Percentiles rank a stretch among this genome's conserved stretches.
Evolutionary conservation across 2,329 filamentous ascomycete genomes (phyloP).

Genomic region (Septoria petroselini): DNA sequence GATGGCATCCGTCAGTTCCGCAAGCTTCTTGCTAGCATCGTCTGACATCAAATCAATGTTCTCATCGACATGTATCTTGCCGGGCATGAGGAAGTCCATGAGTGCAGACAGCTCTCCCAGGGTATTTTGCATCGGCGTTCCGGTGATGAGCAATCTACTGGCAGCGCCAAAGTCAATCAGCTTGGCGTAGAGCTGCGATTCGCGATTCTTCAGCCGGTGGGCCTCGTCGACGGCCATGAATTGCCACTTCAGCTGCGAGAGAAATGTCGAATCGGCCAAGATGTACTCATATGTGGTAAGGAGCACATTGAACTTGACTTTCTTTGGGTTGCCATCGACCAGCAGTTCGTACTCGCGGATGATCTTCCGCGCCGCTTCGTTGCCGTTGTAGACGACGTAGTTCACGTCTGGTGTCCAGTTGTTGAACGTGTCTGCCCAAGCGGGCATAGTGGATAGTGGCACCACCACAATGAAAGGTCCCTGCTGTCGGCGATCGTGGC

Average conservation of each 20-base stretch:
- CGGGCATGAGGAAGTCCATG: conserved; percentile 96
- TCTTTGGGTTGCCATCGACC: conserved; percentile 78
- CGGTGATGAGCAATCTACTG: conserved; percentile 88
- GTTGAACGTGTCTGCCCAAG: conserved; percentile 98
- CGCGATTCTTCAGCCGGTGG: conserved; percentile 91
- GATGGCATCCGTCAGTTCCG: conserved; percentile 79
- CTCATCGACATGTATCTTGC: conserved; percentile 83
- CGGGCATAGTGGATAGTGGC: conserved; percentile 91
- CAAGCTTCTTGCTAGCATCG: conserved; percentile 81
- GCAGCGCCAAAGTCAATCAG: conserved; percentile 83
- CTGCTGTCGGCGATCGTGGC: conserved; percentile 83
- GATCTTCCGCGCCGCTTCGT: conserved; percentile 77
- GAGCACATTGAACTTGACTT: conserved; percentile 95
- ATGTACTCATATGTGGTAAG: conserved; percentile 98
- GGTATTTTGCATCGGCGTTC: conserved; percentile 96
- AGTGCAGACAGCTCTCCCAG: conserved; percentile 86
- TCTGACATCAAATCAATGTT: conserved; percentile 78
- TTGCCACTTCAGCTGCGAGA: conserved; percentile 94
- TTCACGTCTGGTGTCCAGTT: conserved; percentile 94
- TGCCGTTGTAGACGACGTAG: conserved; percentile 94
- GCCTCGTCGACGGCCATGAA: conserved; percentile 95
- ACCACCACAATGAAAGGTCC: conserved; percentile 97
- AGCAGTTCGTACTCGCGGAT: conserved; percentile 90
- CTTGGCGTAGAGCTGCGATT: conserved; percentile 87
- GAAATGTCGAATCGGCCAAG: conserved; percentile 75